Evolutionary conservation across 441 rosid genomes (phyloP).

Genomic region (Gossypium lobatum): DNA sequence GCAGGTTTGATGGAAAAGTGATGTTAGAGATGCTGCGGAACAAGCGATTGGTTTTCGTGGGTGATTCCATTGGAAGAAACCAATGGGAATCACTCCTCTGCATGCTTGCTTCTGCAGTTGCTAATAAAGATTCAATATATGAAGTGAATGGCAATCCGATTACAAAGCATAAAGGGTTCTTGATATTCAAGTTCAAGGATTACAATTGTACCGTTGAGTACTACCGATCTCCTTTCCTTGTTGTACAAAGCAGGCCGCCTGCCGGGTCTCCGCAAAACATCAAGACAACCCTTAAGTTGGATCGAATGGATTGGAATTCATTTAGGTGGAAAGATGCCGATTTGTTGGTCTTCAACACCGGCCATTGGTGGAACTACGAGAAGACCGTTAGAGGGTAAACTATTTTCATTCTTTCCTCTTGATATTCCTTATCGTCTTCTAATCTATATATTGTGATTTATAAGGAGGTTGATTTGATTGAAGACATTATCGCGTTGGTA

Average conservation of each 20-base stretch:
- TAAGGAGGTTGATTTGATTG: too few relatives aligned
- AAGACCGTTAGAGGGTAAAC: slow-evolving; percentile 77
- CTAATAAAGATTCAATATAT: slow-evolving; percentile 52
- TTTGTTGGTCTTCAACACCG: slow-evolving; percentile 68
- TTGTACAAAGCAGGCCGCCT: slow-evolving; percentile 80
- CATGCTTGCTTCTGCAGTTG: slow-evolving; percentile 65
- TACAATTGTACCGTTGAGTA: slow-evolving; percentile 88
- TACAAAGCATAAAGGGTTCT: slow-evolving; percentile 88
- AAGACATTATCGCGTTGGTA: too few relatives aligned
- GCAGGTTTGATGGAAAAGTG: slow-evolving; percentile 65
- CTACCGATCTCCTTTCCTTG: slow-evolving; percentile 85
- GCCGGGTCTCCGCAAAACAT: slow-evolving; percentile 41
- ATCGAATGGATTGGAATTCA: slow-evolving; percentile 79
- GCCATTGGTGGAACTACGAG: slow-evolving; percentile 98
- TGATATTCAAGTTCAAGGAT: slow-evolving; percentile 72
- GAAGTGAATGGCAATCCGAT: slow-evolving; percentile 84
- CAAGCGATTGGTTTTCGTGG: slow-evolving; percentile 69
- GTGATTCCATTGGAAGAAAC: slow-evolving; percentile 90
- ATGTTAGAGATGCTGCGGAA: slow-evolving; percentile 78
- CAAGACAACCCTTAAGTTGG: slow-evolving; percentile 65
- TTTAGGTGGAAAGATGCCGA: slow-evolving; percentile 68
- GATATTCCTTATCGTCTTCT: neutral
- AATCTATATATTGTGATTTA: neutral
- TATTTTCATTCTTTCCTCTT: neutral
- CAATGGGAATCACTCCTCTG: slow-evolving; percentile 95